Percentiles rank a stretch among this genome's conserved stretches.
phyloP scores from a whole-genome alignment of 352 stramenopile genomes.

The Pythium utonaiense region DNA sequence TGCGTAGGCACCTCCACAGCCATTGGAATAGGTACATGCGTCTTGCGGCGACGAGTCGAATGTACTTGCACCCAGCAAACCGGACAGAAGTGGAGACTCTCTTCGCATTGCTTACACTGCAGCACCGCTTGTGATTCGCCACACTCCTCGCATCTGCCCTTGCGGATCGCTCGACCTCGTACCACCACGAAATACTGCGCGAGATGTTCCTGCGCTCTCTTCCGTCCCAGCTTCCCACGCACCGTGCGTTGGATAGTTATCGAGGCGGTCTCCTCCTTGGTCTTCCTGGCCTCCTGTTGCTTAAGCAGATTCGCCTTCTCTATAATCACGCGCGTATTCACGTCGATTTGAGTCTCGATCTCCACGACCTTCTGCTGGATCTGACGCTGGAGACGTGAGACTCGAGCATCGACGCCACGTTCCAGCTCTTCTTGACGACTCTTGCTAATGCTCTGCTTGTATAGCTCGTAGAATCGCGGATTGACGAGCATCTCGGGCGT shows the following conservation, averaged over 20 bases:
- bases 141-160: constrained; percentile 71
- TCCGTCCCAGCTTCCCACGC: constrained; percentile 39
- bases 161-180: constrained; percentile 57
- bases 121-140: constrained; percentile 62
- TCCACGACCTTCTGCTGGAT: constrained; percentile 38
- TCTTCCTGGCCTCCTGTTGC: constrained; percentile 29
- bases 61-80: constrained; percentile 75
- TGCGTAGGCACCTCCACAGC: not conserved
- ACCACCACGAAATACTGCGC: constrained; percentile 72
- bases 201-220: constrained; percentile 36
- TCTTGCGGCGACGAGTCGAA: constrained; percentile 46
- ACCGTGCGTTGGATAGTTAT: constrained; percentile 50
- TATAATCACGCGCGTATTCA: constrained; percentile 53
- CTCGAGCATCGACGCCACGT: constrained; percentile 16
- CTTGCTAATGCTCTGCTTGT: constrained; percentile 19
- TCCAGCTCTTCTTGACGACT: constrained; percentile 23
- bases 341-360: constrained; percentile 50
- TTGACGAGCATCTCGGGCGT: constrained; percentile 52
- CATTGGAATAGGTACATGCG: constrained; percentile 66
- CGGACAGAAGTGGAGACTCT: constrained; percentile 67
- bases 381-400: constrained; percentile 22
- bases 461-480: constrained; percentile 37
- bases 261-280: constrained; percentile 35
- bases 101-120: constrained; percentile 60
- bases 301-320: constrained; percentile 27